These are phyloP conservation scores for Alternaria hordeiaustralica DNA, from an alignment of 2,329 filamentous ascomycete genomes.

Conservation along the genomic window DNA sequence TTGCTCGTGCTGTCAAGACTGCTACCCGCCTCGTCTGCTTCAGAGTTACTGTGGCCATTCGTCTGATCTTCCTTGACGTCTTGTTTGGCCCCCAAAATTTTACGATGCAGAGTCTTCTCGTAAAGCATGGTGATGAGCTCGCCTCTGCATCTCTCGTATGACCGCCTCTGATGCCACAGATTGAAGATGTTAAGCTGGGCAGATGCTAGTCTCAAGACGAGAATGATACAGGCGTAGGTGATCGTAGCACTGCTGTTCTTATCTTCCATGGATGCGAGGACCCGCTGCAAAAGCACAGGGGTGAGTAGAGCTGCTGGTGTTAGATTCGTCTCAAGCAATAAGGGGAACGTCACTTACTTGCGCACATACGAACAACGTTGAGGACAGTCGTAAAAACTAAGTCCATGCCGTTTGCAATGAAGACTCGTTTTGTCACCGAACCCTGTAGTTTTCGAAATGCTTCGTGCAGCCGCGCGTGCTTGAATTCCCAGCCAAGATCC, in stretches of 20 bases:
- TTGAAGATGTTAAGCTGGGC: constrained; percentile 72
- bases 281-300: constrained; percentile 74
- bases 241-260: constrained; percentile 62
- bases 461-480: constrained; percentile 76
- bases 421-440: constrained; percentile 71
- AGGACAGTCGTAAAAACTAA: constrained; percentile 71
- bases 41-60: constrained; percentile 24
- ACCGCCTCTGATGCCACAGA: constrained; percentile 82
- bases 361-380: constrained; percentile 67
- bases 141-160: constrained; percentile 82
- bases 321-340: background rate
- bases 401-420: constrained; percentile 81
- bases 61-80: constrained; percentile 35
- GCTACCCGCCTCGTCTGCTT: constrained; percentile 16
- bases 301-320: constrained; percentile 51
- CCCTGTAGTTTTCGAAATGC: constrained; percentile 76
- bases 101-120: constrained; percentile 75
- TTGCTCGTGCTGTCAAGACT: constrained; percentile 8
- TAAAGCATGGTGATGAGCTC: constrained; percentile 87
- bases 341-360: constrained; percentile 50
- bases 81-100: constrained; percentile 53
- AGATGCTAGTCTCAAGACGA: constrained; percentile 66
- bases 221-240: constrained; percentile 68
- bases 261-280: constrained; percentile 71
- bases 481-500: constrained; percentile 79